Base-by-base conservation (phyloP, 495 filamentous ascomycete species). In the Recurvomyces mirabilis region DNA sequence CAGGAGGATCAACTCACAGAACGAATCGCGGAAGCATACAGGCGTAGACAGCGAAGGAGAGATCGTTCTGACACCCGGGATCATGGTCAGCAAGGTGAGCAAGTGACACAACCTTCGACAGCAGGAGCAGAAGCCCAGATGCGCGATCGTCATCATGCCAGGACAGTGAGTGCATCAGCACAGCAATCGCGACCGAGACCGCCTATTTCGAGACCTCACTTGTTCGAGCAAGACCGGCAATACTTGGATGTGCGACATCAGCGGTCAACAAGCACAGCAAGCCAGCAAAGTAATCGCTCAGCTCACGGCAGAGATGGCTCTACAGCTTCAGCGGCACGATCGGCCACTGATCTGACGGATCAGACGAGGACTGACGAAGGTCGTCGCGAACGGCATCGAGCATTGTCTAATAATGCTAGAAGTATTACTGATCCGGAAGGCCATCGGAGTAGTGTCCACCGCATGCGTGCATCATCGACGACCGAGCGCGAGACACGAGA, bases 1-100 rank as follows among this genome's bases (percentile, higher is more conserved):
- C 81, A 64, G 47, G 86, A 94, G 53, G 84, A 93, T 50, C 83
- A 91, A 59, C 73, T 94, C 5, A 93, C 81, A 56, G 80, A 87
- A 56, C 75, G 79, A 49, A 93, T 94, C 54, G 87, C 86, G 12
- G 82, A 89, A 53, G 86, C 85, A 12, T 93, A 88, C 57, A 68
- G 82, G 38, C 68, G 84, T 24, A 68, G 69, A 37, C 72, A 76
- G 49, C 59, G 69, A 43, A 22, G 60, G 62, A 46, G 48, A 35
- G 41, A 61, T 36, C 30, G 49, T 24, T 53, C 55, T 22, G 11
- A 28, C 13, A 53, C 17, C 29, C 31, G 52, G 44, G 42, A 53
- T 48, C 21, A 14, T 29, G 17, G 31, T 24, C 23, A 28, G 13
- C 31, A 12, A 25, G 19, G 23, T 18, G 33, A 43, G 21, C 35